These are phyloP conservation scores for Solanum aculeatissimum DNA, from an alignment of 305 asterid genomes.

Conservation along the genomic window DNA sequence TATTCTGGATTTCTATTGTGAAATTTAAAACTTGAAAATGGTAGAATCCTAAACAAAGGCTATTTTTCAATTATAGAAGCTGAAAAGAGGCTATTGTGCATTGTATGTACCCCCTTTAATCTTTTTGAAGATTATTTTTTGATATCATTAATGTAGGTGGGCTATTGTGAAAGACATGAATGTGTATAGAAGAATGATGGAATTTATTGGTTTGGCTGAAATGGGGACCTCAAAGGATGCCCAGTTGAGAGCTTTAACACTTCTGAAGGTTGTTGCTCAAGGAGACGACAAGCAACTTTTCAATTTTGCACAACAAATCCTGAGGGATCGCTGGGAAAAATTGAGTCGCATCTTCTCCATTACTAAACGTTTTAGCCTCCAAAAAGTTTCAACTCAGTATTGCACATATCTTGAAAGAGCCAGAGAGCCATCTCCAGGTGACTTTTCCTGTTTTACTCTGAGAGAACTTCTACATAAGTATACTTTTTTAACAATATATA, in stretches of 20 bases:
- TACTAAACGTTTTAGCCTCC: constrained; percentile 40
- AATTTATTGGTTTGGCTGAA: constrained; percentile 18
- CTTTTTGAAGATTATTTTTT: neutral
- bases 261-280: constrained; percentile 24
- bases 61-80: neutral
- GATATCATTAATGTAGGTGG: constrained; percentile 29
- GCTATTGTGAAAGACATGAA: constrained; percentile 47
- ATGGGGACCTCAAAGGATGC: constrained; percentile 47
- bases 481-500: neutral
- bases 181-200: constrained; percentile 27
- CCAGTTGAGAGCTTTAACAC: constrained; percentile 52
- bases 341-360: constrained; percentile 24
- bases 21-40: neutral
- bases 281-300: constrained; percentile 30
- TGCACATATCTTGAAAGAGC: constrained; percentile 39
- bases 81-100: neutral
- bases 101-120: neutral
- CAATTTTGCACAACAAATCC: constrained; percentile 26
- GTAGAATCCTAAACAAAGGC: neutral
- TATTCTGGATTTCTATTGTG: neutral
- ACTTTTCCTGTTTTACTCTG: neutral
- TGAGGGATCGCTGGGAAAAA: constrained; percentile 51
- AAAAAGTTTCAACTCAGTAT: constrained; percentile 33
- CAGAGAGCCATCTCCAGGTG: constrained; percentile 80
- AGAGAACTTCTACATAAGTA: neutral